phyloP scores from a whole-genome alignment of 2,329 filamentous ascomycete species.

The Paecilomyces dactylethromorphus region DNA sequence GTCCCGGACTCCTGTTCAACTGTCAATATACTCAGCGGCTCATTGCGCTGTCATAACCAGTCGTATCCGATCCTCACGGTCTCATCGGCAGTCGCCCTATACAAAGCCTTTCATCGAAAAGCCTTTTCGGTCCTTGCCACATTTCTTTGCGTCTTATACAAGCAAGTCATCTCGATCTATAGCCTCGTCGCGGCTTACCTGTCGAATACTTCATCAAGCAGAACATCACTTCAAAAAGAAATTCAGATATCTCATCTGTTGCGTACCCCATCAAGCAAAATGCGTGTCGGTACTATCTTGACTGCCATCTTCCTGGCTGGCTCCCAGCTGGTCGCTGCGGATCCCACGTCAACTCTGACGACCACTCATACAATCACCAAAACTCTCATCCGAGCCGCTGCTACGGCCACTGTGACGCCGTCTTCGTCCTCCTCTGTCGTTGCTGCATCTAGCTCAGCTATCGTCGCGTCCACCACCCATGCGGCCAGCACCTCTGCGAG shows the following conservation, averaged over 20 bases:
- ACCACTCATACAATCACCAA: slow-evolving; percentile 38
- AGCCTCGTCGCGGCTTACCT: background rate
- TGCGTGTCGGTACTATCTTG: background rate
- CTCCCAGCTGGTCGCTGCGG: slow-evolving; percentile 22
- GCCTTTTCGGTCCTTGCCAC: background rate
- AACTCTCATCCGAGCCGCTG: slow-evolving; percentile 9
- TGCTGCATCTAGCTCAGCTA: slow-evolving; percentile 2
- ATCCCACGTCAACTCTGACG: slow-evolving; percentile 34
- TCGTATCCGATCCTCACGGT: background rate
- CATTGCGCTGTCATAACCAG: background rate
- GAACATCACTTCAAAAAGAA: background rate
- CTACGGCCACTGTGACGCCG: slow-evolving; percentile 13
- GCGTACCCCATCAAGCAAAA: background rate
- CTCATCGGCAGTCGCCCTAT: background rate
- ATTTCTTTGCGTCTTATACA: background rate
- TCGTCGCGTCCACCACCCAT: slow-evolving; percentile 7
- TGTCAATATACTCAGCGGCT: background rate
- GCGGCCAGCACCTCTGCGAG: slow-evolving; percentile 12
- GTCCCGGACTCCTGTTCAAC: slow-evolving; percentile 3
- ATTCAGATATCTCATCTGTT: background rate
- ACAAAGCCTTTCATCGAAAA: background rate
- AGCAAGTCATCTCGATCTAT: background rate
- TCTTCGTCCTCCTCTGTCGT: background rate
- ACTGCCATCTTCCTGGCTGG: slow-evolving; percentile 15
- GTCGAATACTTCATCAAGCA: no score